phyloP scores from a whole-genome alignment of 805 yeast species.

The Pichia nakasei region DNA sequence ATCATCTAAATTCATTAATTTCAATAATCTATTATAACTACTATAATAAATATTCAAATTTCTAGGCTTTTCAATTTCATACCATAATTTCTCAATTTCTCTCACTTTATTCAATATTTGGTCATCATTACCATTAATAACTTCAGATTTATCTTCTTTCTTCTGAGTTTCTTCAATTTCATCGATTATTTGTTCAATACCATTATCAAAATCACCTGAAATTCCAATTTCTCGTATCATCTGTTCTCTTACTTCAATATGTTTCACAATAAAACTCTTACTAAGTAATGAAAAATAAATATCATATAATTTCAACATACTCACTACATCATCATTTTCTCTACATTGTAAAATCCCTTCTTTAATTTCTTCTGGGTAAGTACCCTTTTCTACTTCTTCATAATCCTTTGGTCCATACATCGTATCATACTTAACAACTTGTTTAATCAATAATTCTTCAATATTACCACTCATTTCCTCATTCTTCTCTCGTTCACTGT shows the following conservation, averaged over 20 bases:
- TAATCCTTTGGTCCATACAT: constrained; percentile 4
- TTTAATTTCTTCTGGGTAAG: constrained; percentile 1
- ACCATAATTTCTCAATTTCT: constrained; percentile 6
- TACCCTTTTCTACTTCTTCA: background rate
- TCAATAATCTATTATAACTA: background rate
- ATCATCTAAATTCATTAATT: background rate
- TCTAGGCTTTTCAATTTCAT: constrained; percentile 3
- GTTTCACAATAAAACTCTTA: background rate
- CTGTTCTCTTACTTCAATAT: background rate
- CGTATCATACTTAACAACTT: constrained; percentile 17
- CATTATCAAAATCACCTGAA: background rate
- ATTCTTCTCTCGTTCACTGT: background rate
- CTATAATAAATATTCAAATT: constrained; percentile 3
- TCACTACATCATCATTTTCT: constrained; percentile 1
- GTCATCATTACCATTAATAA: no score
- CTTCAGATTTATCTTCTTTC: background rate
- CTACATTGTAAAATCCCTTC: constrained; percentile 1
- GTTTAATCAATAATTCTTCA: constrained; percentile 9
- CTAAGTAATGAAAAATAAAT: constrained; percentile 1
- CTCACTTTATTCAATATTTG: background rate
- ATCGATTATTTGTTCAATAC: background rate
- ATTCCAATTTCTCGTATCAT: background rate
- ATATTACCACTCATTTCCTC: constrained; percentile 2
- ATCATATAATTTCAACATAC: constrained; percentile 3
- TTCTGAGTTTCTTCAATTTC: background rate